Percentiles rank a stretch among this genome's conserved stretches.
Conservation (phyloP, 257 asterid species). For the Paulownia fortunei region DNA sequence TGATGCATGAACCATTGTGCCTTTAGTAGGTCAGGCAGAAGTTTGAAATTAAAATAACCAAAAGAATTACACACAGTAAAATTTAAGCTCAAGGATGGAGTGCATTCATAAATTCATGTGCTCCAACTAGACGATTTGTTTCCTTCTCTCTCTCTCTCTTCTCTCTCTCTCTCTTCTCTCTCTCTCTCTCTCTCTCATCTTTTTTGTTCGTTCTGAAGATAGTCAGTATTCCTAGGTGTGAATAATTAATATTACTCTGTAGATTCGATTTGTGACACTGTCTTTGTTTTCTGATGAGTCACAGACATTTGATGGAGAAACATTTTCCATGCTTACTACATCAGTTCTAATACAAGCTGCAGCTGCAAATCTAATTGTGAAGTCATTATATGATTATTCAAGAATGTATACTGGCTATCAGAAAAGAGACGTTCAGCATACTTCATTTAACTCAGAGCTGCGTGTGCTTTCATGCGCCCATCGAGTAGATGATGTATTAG, state of each 20-base stretch:
- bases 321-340: slow-evolving; percentile 59
- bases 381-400: slow-evolving; percentile 54
- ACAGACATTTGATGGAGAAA: slow-evolving; percentile 81
- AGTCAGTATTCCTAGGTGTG: neutral
- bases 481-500: slow-evolving; percentile 62
- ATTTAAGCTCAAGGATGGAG: too few relatives aligned
- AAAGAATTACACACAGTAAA: too few relatives aligned
- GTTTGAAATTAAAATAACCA: too few relatives aligned
- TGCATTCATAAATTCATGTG: too few relatives aligned
- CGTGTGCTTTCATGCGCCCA: slow-evolving; percentile 61
- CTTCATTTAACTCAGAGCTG: slow-evolving; percentile 55
- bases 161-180: too few relatives aligned
- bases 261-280: neutral
- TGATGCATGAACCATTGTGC: too few relatives aligned
- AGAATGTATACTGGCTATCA: slow-evolving; percentile 69
- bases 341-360: slow-evolving; percentile 60
- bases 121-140: too few relatives aligned
- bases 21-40: too few relatives aligned
- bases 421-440: slow-evolving; percentile 69
- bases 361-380: slow-evolving; percentile 42
- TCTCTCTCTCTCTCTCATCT: neutral
- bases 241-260: neutral
- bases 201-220: neutral
- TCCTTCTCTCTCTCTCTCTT: too few relatives aligned
- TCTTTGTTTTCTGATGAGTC: neutral